Conservation (phyloP, 306 rosid genomes). For the Castanea sativa region DNA sequence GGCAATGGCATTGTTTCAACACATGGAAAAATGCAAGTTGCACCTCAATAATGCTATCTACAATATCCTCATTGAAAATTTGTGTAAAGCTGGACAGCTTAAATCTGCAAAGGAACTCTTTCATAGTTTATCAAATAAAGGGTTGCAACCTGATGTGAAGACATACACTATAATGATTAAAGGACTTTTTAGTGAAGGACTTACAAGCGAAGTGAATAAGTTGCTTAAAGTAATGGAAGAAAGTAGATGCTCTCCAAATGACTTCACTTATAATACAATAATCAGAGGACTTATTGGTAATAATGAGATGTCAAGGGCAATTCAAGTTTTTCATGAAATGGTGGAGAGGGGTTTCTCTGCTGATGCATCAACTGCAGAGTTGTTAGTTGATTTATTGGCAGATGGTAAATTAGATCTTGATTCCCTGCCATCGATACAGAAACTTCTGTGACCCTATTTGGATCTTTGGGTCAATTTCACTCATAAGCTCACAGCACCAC, state of each 20-base stretch:
- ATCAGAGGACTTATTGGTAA: neutral
- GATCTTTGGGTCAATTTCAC: no score
- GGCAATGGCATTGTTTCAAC: slow-evolving; percentile 1
- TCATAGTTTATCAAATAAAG: neutral
- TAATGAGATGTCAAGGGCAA: neutral
- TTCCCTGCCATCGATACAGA: no score
- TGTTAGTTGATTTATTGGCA: neutral
- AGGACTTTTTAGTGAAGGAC: slow-evolving; percentile 1
- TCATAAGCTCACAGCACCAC: no score
- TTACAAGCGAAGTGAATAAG: neutral
- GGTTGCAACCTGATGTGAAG: neutral
- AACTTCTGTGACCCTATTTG: no score
- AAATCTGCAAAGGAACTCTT: neutral
- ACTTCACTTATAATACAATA: neutral
- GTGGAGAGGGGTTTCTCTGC: neutral
- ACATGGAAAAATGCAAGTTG: neutral
- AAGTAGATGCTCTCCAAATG: neutral
- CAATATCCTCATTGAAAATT: neutral
- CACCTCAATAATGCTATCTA: neutral
- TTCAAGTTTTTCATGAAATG: slow-evolving; percentile 1
- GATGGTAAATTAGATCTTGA: no score
- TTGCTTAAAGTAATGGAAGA: neutral
- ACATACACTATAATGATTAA: slow-evolving; percentile 6
- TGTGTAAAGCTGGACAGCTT: slow-evolving; percentile 1
- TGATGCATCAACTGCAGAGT: neutral